Evolutionary conservation across 371 early-diverging fungal genomes (phyloP).

Genomic region (Lichtheimia ornata): DNA sequence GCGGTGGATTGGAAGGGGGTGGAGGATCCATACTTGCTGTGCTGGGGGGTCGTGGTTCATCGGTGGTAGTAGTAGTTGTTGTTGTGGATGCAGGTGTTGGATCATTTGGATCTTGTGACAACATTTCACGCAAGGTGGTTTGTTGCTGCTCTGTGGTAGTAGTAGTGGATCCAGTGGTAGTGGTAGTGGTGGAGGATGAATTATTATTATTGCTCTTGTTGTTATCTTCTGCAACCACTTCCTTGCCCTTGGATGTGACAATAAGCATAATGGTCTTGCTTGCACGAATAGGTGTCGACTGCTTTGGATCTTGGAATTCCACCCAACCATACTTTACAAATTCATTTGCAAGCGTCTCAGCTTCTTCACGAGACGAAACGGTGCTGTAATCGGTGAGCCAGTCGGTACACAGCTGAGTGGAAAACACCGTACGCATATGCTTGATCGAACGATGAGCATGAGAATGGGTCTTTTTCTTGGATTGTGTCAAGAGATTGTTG

Average conservation of each 20-base stretch:
- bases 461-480: conserved; percentile 18
- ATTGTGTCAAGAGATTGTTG: conserved; percentile 40
- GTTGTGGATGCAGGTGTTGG: background rate
- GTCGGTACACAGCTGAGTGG: conserved; percentile 50
- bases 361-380: conserved; percentile 66
- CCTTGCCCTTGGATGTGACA: conserved; percentile 26
- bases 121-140: conserved; percentile 25
- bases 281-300: conserved; percentile 8
- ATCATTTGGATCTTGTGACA: conserved; percentile 24
- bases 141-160: conserved; percentile 11
- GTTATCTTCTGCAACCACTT: conserved; percentile 17
- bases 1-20: background rate
- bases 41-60: conserved; percentile 12
- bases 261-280: conserved; percentile 17
- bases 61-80: conserved; percentile 5
- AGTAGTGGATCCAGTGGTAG: background rate
- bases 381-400: conserved; percentile 67
- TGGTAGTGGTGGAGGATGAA: background rate
- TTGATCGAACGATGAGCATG: conserved; percentile 1
- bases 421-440: conserved; percentile 41
- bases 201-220: background rate
- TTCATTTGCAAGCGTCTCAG: conserved; percentile 49
- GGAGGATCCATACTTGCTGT: conserved; percentile 10
- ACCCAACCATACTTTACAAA: conserved; percentile 63
- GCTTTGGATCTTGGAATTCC: conserved; percentile 34